Evolutionary conservation across 257 asterid genomes (phyloP).

Genomic region (Solanum tarijense): DNA sequence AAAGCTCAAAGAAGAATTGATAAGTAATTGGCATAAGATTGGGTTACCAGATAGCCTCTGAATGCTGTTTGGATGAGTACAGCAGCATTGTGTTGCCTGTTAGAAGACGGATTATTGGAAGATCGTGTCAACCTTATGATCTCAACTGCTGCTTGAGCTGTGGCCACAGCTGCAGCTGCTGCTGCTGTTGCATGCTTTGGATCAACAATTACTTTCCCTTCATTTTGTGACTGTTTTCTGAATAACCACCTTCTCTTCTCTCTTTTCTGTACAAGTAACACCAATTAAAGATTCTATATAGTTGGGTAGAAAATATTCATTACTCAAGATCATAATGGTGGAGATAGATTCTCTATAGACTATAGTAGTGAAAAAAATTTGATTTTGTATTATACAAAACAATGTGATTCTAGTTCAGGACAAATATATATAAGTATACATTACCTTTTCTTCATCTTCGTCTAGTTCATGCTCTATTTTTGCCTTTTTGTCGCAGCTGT

Average conservation of each 20-base stretch:
- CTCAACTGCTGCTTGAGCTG: slow-evolving; percentile 76
- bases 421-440: background rate
- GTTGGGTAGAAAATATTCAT: too few relatives aligned
- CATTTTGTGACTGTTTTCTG: slow-evolving; percentile 36
- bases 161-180: slow-evolving; percentile 55
- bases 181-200: slow-evolving; percentile 70
- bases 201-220: slow-evolving; percentile 22
- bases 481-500: slow-evolving; percentile 35
- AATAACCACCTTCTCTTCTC: slow-evolving; percentile 84
- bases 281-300: background rate
- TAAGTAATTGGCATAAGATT: background rate
- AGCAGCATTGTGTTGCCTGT: slow-evolving; percentile 50
- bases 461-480: slow-evolving; percentile 43
- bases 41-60: slow-evolving; percentile 60
- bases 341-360: background rate
- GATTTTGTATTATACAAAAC: too few relatives aligned
- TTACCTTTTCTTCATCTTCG: slow-evolving; percentile 53
- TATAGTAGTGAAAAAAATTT: background rate
- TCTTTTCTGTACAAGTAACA: slow-evolving; percentile 32
- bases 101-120: slow-evolving; percentile 10
- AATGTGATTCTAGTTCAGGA: background rate
- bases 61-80: slow-evolving; percentile 67
- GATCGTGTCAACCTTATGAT: slow-evolving; percentile 50
- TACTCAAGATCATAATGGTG: background rate
- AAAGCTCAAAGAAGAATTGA: background rate